Evolutionary conservation across 2,329 filamentous ascomycete species (phyloP), one percentile per base, ranked within the genome.

Genomic region (Colletotrichum sp.): DNA sequence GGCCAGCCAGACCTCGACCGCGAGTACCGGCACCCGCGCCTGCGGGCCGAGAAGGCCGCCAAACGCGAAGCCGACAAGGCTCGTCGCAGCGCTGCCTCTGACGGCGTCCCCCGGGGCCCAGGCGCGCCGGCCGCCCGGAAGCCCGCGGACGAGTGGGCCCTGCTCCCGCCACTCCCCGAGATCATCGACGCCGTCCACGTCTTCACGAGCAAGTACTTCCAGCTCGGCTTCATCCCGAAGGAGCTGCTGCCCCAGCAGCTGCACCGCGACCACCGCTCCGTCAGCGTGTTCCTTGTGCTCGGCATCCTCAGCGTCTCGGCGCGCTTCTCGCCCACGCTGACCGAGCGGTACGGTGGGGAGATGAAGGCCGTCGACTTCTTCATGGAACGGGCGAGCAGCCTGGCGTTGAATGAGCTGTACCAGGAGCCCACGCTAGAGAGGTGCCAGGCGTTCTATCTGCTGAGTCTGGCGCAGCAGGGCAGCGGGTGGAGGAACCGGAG

Each of bases 391-490:
- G 89, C 89, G 2, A 86, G 87, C 10, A 79, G 79, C 8, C 80
- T 91, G 10, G 89, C 90, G 2, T 80, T 87, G 36, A 81, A 82
- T 28, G 89, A 91, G 78, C 81, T 91, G 25, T 91, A 91, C 78
- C 83, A 86, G 52, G 86, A 87, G 69, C 88, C 90, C 1, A 90
- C 87, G 0, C 79, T 92, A 22, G 89, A 91, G 78, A 85, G 88
- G 55, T 91, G 89, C 67, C 90, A 92, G 80, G 90, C 87, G 1
- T 92, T 92, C 75, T 91, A 91, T 77, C 82, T 92, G 5, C 82
- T 92, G 18, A 91, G 89, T 78, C 88, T 92, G 70, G 89, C 90
- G 6, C 90, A 92, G 77, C 90, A 91, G 79, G 89, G 89, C 16
- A 90, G 87, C 68, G 90, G 89, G 0, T 83, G 88, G 77, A 88